A percentile compares a stretch with the other conserved stretches of the same genome.
Evolutionary conservation across 345 rosid species (phyloP).

Genomic region (Melaleuca alternifolia): DNA sequence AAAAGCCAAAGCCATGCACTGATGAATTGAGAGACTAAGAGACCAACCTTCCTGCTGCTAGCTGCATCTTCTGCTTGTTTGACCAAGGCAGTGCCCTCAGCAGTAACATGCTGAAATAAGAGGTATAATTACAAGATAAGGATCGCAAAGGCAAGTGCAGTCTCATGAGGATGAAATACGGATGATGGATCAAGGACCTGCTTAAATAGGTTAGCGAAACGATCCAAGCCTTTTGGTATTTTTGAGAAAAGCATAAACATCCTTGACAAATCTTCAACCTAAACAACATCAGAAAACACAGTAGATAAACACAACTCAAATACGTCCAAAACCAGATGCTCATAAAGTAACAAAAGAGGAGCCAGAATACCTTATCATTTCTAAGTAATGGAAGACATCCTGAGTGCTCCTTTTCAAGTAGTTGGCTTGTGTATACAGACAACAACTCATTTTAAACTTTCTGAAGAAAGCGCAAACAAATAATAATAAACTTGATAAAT

Average conservation of each 20-base stretch:
- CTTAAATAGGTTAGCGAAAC: slow-evolving; percentile 74
- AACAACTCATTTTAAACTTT: slow-evolving; percentile 86
- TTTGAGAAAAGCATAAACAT: slow-evolving; percentile 86
- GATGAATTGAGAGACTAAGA: not conserved
- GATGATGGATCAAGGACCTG: slow-evolving; percentile 35
- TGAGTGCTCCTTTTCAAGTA: slow-evolving; percentile 85
- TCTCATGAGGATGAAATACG: not conserved
- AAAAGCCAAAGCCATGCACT: not conserved
- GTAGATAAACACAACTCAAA: not conserved
- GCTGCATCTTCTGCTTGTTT: slow-evolving; percentile 95
- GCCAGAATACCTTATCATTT: slow-evolving; percentile 66
- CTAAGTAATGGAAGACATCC: slow-evolving; percentile 84
- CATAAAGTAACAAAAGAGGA: not conserved
- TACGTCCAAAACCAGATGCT: not conserved
- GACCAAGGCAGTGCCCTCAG: slow-evolving; percentile 76
- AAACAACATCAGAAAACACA: not conserved
- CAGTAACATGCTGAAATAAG: slow-evolving; percentile 66
- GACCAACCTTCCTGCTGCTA: slow-evolving; percentile 36
- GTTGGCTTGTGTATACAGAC: slow-evolving; percentile 49
- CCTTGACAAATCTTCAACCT: slow-evolving; percentile 95
- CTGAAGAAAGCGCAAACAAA: slow-evolving; percentile 33
- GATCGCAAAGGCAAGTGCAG: not conserved
- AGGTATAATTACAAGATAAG: not conserved
- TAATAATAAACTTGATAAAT: too few relatives aligned
- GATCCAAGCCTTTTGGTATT: slow-evolving; percentile 68